Base-by-base conservation (phyloP, 768 basidiomycete species). In the Trametes gibbosa region DNA sequence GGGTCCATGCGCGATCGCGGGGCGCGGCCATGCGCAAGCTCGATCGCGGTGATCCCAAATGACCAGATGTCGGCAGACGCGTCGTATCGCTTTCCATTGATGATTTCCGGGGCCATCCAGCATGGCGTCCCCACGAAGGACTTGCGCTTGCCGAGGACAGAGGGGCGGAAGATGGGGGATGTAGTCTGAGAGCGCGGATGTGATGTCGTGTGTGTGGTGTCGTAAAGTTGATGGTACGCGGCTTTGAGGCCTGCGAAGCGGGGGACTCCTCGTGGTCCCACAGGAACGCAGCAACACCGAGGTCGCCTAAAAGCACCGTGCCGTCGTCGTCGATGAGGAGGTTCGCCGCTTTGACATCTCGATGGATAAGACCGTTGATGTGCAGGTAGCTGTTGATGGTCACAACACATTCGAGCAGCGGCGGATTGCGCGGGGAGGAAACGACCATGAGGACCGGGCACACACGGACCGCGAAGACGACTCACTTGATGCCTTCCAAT, bases 81-180 rank as follows among this genome's bases (percentile, higher is more conserved):
- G 69, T 95, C 93, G 70, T 95, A 96, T 55, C 84, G 83, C 64
- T 82, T 82, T 50, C 93, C 90, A 64, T 89, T 82, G 47, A 98
- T 90, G 23, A 97, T 81, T 66, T 98, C 95, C 1, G 95, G 95
- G 0, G 95, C 92, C 95, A 97, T 98, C 92, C 92, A 97, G 70
- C 90, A 92, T 1, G 95, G 95, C 84, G 95, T 97, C 49, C 95
- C 95, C 14, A 97, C 95, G 68, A 97, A 97, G 10, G 89, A 91
- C 69, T 88, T 91, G 56, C 95, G 83, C 68, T 91, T 94, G n/a
- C 87, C 84, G 12, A 90, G 75, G 17, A 69, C 73, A 45, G 82
- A 81, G 25, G 80, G 65, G 17, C 65, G 37, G 75, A 70, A 46
- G 75, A 68, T 37, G 70, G 66, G 49, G 72, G 75, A 52, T 39